These are phyloP conservation scores for Phialophora macrospora DNA, from an alignment of 2,329 filamentous ascomycete species.

Conservation along the genomic window DNA sequence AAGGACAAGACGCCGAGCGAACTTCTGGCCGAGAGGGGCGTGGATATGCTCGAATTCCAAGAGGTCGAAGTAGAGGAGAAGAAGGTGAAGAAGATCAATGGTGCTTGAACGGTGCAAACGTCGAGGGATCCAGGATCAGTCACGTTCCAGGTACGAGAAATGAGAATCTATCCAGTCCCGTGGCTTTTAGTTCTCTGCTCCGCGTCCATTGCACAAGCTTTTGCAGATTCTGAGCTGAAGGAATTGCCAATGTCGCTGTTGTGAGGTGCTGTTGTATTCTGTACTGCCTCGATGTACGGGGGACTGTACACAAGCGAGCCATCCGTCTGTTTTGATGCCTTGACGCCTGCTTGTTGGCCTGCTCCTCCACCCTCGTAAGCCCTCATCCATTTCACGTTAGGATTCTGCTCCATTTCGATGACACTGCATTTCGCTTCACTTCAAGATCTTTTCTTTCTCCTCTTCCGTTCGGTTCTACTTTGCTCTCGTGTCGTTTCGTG, in stretches of 20 bases:
- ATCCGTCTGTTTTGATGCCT: not conserved
- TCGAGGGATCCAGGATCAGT: not conserved
- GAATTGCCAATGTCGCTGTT: not conserved
- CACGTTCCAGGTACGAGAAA: conserved; percentile 4
- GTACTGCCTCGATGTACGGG: not conserved
- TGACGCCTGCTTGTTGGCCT: not conserved
- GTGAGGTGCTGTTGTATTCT: not conserved
- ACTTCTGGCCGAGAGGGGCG: conserved; percentile 73
- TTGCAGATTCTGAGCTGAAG: not conserved
- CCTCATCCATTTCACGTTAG: not conserved
- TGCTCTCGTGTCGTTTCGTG: not conserved
- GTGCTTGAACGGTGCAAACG: not conserved
- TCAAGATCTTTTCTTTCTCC: not conserved
- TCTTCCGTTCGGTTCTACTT: not conserved
- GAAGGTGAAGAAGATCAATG: conserved; percentile 8
- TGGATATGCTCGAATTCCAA: conserved; percentile 27
- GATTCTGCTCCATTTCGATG: not conserved
- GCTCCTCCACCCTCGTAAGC: not conserved
- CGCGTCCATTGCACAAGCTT: not conserved
- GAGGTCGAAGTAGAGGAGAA: not conserved
- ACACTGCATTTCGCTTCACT: not conserved
- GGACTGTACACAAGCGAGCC: not conserved
- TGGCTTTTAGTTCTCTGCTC: not conserved
- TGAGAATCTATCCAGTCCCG: not conserved
- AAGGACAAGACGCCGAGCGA: conserved; percentile 72